Conservation (phyloP, 1,284 basidiomycete genomes). For the Heterobasidion annosum region DNA sequence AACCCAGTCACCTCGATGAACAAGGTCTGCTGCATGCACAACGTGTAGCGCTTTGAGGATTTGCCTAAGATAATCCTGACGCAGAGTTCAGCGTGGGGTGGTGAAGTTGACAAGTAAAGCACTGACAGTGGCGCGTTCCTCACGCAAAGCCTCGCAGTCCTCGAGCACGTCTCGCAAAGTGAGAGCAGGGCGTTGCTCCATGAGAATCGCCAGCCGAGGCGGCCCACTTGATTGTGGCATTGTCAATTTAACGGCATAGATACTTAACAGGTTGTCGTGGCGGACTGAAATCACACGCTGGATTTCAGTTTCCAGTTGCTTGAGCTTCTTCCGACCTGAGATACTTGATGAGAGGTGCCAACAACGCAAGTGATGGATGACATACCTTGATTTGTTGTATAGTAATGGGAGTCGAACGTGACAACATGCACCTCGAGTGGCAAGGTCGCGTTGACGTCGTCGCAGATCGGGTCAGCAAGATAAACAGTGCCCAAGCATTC, state of each 20-base stretch:
- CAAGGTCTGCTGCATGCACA: conserved; percentile 50
- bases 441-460: conserved; percentile 43
- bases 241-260: conserved; percentile 57
- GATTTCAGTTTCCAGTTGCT: conserved; percentile 55
- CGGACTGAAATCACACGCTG: conserved; percentile 46
- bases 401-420: conserved; percentile 58
- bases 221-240: conserved; percentile 36
- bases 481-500: conserved; percentile 58
- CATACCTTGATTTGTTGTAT: conserved; percentile 47
- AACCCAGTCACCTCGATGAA: conserved; percentile 37
- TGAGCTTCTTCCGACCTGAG: conserved; percentile 46
- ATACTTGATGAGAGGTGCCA: background rate
- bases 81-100: background rate
- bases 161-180: conserved; percentile 61
- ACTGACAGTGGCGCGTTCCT: conserved; percentile 55
- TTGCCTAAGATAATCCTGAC: conserved; percentile 61
- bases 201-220: conserved; percentile 51
- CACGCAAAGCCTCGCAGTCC: conserved; percentile 55
- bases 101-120: background rate
- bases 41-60: conserved; percentile 58
- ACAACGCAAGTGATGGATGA: background rate
- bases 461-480: conserved; percentile 63
- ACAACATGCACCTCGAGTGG: conserved; percentile 61
- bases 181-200: conserved; percentile 54
- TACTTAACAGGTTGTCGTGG: conserved; percentile 50